Conservation (phyloP, 2,329 filamentous ascomycete genomes). For the Microdochium bolleyi region DNA sequence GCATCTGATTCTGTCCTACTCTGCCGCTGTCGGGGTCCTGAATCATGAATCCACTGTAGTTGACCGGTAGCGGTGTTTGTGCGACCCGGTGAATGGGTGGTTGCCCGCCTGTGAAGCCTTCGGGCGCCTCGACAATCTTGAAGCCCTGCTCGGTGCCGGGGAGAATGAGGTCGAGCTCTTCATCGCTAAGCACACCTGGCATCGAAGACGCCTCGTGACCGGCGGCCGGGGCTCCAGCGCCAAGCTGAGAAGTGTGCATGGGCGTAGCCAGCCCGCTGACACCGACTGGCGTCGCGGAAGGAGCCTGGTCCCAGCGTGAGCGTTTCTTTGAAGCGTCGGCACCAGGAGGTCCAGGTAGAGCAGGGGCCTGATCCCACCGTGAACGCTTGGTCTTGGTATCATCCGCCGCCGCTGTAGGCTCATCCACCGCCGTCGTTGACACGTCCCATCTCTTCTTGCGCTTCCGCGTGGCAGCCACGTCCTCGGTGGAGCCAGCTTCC, state of each 20-base stretch:
- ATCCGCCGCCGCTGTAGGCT: conserved; percentile 36
- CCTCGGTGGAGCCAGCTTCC: conserved; percentile 61
- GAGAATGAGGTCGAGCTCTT: conserved; percentile 87
- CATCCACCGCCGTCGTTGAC: conserved; percentile 44
- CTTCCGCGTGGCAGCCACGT: conserved; percentile 59
- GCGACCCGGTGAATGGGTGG: conserved; percentile 68
- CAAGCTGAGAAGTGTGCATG: conserved; percentile 61
- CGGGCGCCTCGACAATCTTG: conserved; percentile 82
- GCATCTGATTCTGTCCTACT: conserved; percentile 79
- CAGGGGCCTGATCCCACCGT: conserved; percentile 79
- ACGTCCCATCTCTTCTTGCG: conserved; percentile 96
- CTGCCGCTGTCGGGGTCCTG: conserved; percentile 85
- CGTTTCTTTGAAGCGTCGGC: conserved; percentile 60
- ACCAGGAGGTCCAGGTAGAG: conserved; percentile 40
- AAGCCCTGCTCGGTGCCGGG: conserved; percentile 86
- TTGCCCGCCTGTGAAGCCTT: conserved; percentile 81
- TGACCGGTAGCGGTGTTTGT: conserved; percentile 65
- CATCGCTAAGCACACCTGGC: conserved; percentile 79
- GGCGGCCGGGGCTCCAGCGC: conserved; percentile 52
- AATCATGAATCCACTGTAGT: conserved; percentile 80
- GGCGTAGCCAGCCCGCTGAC: conserved; percentile 70
- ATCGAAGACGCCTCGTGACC: conserved; percentile 74
- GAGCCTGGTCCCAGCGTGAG: conserved; percentile 89
- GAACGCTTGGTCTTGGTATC: conserved; percentile 66
- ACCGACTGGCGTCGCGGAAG: conserved; percentile 68